Base-by-base conservation (phyloP, 179 eudicot species). In the Silene vulgaris region DNA sequence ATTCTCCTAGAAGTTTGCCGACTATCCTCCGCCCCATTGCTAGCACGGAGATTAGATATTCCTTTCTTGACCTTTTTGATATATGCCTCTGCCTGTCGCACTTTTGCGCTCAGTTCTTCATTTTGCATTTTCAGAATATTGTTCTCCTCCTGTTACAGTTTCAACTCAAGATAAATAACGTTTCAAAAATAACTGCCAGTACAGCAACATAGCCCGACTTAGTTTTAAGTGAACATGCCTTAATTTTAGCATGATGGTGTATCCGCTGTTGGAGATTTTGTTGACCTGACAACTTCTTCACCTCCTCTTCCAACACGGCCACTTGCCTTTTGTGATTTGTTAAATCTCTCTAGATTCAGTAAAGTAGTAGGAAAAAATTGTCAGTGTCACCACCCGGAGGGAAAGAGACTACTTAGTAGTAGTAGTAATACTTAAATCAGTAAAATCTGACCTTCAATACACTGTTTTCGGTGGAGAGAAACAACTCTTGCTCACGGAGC, bases 201-300 rank as follows among this genome's bases (percentile, higher is more conserved):
- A 8, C 65, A 20, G 29, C 40, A 26, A 37, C 56, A 40, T 19
- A 62, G 8, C 50, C 23, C 0, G 14, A 23, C 23, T 43, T 20
- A 23, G 19, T 29, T 52, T 12, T 16, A 52, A 52, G 17, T 52
- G 12, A 4, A 77, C 81, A 84, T 83, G 76, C 99, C 92, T 96
- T 96, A 62, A 93, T 93, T 87, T 96, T 96, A 64, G 97, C 93
- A 70, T 93, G 99, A 83, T 93, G 99, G 79, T 91, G 97, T 74
- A 96, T 91, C 37, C 93, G 94, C 74, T 90, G 97, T 56, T 96
- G 97, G 68, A 96, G 82, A 74, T 96, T 93, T 57, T 96, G 97
- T 79, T 93, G 97, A 65, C 91, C 99, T 60, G 93, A 93, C 43
- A 90, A 77, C 83, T 89, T 89, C 77, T 85, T 88, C 60, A 89